Evolutionary conservation across 2,329 filamentous ascomycete genomes (phyloP).

Genomic region (Gyromitra esculenta): DNA sequence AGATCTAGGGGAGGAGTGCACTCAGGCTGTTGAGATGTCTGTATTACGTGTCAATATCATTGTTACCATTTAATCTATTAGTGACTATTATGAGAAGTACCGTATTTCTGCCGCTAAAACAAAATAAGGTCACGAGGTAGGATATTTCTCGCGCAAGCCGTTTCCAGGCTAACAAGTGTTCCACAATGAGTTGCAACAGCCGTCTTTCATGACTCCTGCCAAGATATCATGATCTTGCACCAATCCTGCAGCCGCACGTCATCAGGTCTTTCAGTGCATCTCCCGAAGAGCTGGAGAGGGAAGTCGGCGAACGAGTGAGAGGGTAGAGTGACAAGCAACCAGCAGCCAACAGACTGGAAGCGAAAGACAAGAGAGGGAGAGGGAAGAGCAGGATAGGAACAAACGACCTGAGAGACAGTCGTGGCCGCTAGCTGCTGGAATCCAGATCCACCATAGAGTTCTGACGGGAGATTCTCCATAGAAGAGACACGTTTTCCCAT

Average conservation of each 20-base stretch:
- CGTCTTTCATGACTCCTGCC: slow-evolving; percentile 45
- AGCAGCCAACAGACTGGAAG: background rate
- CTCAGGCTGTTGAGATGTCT: slow-evolving; percentile 4
- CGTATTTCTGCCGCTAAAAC: background rate
- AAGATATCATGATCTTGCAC: slow-evolving; percentile 42
- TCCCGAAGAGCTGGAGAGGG: slow-evolving; percentile 21
- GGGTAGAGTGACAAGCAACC: background rate
- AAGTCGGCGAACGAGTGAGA: slow-evolving; percentile 12
- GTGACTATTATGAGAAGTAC: background rate
- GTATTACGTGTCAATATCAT: background rate
- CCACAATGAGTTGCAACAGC: slow-evolving; percentile 7
- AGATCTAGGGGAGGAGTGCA: background rate
- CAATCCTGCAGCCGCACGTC: slow-evolving; percentile 54
- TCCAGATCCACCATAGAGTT: slow-evolving; percentile 16
- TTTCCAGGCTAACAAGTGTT: background rate
- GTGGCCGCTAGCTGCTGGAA: slow-evolving; percentile 37
- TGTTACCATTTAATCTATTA: no score
- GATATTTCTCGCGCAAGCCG: background rate
- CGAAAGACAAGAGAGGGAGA: slow-evolving; percentile 15
- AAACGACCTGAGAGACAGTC: slow-evolving; percentile 24
- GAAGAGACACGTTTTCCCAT: slow-evolving; percentile 12
- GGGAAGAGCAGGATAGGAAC: slow-evolving; percentile 3
- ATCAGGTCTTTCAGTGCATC: slow-evolving; percentile 38
- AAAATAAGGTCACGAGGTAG: slow-evolving; percentile 16
- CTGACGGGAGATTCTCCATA: slow-evolving; percentile 1